A percentile compares a stretch with the other conserved stretches of the same genome.
Conservation (phyloP, 2,329 filamentous ascomycete species). For the Didymella arachidicola region DNA sequence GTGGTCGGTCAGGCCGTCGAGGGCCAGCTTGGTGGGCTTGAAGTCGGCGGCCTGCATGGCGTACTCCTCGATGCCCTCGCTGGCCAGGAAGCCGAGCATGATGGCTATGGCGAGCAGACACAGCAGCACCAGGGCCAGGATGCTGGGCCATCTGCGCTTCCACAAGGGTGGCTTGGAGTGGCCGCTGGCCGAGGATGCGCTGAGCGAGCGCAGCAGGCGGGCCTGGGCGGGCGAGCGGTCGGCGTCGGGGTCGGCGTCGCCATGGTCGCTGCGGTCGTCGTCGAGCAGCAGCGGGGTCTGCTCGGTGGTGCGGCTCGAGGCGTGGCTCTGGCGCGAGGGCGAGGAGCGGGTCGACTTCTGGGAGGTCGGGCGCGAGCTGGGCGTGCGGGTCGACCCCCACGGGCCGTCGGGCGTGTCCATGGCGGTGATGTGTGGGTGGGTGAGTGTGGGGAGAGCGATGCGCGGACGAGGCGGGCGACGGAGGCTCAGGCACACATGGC, state of each 20-base stretch:
- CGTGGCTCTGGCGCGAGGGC: conserved; percentile 41
- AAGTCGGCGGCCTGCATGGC: conserved; percentile 83
- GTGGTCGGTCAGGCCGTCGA: conserved; percentile 81
- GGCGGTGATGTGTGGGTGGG: neutral
- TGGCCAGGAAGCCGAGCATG: conserved; percentile 84
- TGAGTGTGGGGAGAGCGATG: neutral
- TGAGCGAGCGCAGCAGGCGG: conserved; percentile 48
- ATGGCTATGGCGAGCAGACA: conserved; percentile 70
- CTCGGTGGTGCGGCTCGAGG: conserved; percentile 48
- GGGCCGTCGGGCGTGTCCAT: conserved; percentile 48
- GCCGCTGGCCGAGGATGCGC: conserved; percentile 34
- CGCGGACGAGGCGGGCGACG: neutral
- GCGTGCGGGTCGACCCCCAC: conserved; percentile 48
- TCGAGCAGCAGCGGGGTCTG: conserved; percentile 51
- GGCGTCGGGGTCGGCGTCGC: conserved; percentile 22
- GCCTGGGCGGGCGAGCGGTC: conserved; percentile 44
- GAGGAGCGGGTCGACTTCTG: conserved; percentile 47
- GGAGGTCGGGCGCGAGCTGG: conserved; percentile 50
- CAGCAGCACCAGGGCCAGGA: conserved; percentile 74
- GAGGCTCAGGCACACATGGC: neutral
- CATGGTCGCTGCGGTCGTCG: conserved; percentile 36
- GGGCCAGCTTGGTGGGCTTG: conserved; percentile 81
- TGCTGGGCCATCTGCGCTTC: conserved; percentile 74
- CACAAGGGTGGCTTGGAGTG: conserved; percentile 36
- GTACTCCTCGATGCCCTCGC: conserved; percentile 83